These are phyloP conservation scores for Ophiostoma australiae DNA, from an alignment of 2,329 filamentous ascomycete genomes.

Conservation along the genomic window DNA sequence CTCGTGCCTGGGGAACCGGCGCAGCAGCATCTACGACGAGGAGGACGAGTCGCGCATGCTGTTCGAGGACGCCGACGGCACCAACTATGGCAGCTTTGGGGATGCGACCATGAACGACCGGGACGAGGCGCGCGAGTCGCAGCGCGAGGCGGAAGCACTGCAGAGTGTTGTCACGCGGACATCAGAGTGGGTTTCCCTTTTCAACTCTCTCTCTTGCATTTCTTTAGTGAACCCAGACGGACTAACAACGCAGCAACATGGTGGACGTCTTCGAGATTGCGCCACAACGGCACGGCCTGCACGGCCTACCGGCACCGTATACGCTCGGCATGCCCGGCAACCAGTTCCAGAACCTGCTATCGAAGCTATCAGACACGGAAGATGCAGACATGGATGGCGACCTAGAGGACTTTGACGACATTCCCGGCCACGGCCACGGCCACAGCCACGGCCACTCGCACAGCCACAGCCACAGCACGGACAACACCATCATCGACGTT, in stretches of 20 bases:
- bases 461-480: background rate
- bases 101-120: slow-evolving; percentile 51
- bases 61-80: slow-evolving; percentile 55
- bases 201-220: too few species aligned
- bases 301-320: slow-evolving; percentile 39
- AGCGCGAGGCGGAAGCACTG: slow-evolving; percentile 60
- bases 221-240: too few species aligned
- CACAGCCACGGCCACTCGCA: background rate
- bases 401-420: slow-evolving; percentile 39
- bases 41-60: slow-evolving; percentile 55
- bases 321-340: slow-evolving; percentile 52
- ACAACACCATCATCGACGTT: slow-evolving; percentile 12
- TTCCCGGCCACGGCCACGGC: background rate
- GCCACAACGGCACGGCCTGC: slow-evolving; percentile 44
- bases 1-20: slow-evolving; percentile 54
- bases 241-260: slow-evolving; percentile 49
- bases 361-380: slow-evolving; percentile 51
- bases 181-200: slow-evolving; percentile 47
- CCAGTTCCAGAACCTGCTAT: slow-evolving; percentile 58
- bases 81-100: slow-evolving; percentile 60
- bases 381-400: slow-evolving; percentile 42
- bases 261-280: slow-evolving; percentile 64
- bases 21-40: slow-evolving; percentile 52
- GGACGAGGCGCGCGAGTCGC: slow-evolving; percentile 57
- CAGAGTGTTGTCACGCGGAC: slow-evolving; percentile 60